Base-by-base conservation (phyloP, 2,329 filamentous ascomycete genomes). In the Beauveria brongniartii region DNA sequence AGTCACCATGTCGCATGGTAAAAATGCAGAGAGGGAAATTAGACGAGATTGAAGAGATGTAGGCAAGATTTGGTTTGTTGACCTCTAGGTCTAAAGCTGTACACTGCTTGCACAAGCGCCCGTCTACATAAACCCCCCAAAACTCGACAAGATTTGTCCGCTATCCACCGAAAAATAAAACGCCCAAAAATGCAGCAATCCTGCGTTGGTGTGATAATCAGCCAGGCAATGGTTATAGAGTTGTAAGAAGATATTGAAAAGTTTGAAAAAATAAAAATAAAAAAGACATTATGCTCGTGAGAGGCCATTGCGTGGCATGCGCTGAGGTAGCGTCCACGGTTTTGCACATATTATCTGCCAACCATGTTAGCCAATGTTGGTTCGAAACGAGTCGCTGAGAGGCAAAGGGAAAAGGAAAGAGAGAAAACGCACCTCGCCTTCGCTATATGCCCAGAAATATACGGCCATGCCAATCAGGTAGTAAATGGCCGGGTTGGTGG, bases 381-480 rank as follows among this genome's bases (percentile, higher is more conserved):
- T 37, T 14, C 34, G 34, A 14, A 14, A 37, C 5, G 34, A 16
- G 34, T 16, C 14, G 12, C 12, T 61, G 50, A 57, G 61, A 5
- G 9, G 5, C 3, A 34, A 14, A 14, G 30, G 5, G 3, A 34
- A 34, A 12, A 34, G 3, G 2, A 22, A 34, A 34, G 16, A 34
- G 14, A 8, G 3, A 14, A 3, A 58, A 14, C 88, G 71, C 76
- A 96, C 92, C 87, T 99, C 94, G 75, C 94, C 94, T 75, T 99
- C 93, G 69, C 89, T 94, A 70, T 95, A 97, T 1, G 91, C 94
- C 92, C 92, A 97, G 69, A 97, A 96, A 75, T 97, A 99, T 16
- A 94, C 87, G 8, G 78, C 80, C 77, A 95, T 87, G 22, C 88
- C 93, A 64, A 97, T 83, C 28, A 95, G 72, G 72, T 97, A 97